These are phyloP conservation scores for Knufia petricola DNA, from an alignment of 2,329 filamentous ascomycete species.

Conservation along the genomic window DNA sequence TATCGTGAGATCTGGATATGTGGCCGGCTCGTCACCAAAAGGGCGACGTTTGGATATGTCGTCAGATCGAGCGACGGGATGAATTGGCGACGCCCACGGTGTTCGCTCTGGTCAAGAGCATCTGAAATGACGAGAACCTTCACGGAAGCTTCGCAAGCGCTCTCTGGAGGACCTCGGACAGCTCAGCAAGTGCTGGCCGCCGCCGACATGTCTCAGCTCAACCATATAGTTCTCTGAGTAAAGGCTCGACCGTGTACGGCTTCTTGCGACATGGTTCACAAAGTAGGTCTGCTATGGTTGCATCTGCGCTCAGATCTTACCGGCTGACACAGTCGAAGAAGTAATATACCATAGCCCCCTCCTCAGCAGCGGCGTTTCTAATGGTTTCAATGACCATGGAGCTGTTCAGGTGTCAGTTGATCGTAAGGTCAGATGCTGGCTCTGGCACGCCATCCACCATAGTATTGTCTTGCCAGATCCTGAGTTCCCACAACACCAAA, in stretches of 20 bases:
- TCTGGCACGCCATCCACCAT: background rate
- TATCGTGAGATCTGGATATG: background rate
- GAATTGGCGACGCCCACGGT: background rate
- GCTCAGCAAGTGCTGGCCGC: background rate
- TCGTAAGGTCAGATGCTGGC: background rate
- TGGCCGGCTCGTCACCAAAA: background rate
- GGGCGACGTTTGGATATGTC: background rate
- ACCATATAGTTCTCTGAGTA: background rate
- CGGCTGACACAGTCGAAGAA: conserved; percentile 1
- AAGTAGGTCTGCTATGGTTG: background rate
- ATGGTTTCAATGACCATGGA: conserved; percentile 3
- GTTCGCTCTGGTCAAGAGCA: conserved; percentile 5
- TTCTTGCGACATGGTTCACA: background rate
- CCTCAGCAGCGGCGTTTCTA: background rate
- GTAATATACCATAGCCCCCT: background rate
- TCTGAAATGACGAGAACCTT: background rate
- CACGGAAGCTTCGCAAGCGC: background rate
- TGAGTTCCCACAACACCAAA: conserved; percentile 3
- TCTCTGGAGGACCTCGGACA: background rate
- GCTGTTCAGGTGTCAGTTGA: background rate
- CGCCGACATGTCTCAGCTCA: background rate
- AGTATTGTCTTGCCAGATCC: conserved; percentile 1
- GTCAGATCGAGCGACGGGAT: background rate
- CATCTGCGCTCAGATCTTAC: background rate
- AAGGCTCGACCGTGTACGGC: background rate